phyloP scores from a whole-genome alignment of 1,284 basidiomycete genomes.

The Inonotus obliquus region DNA sequence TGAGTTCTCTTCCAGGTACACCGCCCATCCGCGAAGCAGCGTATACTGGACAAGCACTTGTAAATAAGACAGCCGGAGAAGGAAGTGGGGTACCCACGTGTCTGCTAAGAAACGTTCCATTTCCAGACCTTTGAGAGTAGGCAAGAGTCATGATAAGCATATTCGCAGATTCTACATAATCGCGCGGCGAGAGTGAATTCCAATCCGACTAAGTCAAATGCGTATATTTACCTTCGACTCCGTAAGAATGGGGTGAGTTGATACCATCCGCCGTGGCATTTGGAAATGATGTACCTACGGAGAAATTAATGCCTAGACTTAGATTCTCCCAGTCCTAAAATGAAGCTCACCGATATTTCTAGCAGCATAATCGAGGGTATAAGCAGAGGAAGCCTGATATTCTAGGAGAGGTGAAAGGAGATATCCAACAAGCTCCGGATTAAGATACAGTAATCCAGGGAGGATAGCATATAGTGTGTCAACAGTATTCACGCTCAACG shows the following conservation, averaged over 20 bases:
- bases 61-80: slow-evolving; percentile 26
- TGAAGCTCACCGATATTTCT: slow-evolving; percentile 35
- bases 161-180: slow-evolving; percentile 33
- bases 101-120: slow-evolving; percentile 7
- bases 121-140: slow-evolving; percentile 32
- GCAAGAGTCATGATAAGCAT: slow-evolving; percentile 39
- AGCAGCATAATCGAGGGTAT: slow-evolving; percentile 32
- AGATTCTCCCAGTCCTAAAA: neutral
- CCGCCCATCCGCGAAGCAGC: slow-evolving; percentile 37
- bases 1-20: slow-evolving; percentile 33
- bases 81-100: slow-evolving; percentile 8
- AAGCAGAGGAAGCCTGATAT: slow-evolving; percentile 31
- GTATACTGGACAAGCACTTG: slow-evolving; percentile 39
- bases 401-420: slow-evolving; percentile 43
- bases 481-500: slow-evolving; percentile 38
- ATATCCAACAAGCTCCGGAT: slow-evolving; percentile 34
- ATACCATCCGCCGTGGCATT: slow-evolving; percentile 23
- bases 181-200: neutral
- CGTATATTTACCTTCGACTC: slow-evolving; percentile 27
- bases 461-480: slow-evolving; percentile 45
- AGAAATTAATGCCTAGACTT: neutral
- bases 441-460: slow-evolving; percentile 44
- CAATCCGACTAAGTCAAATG: neutral
- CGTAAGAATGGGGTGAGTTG: slow-evolving; percentile 23
- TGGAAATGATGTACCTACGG: slow-evolving; percentile 23